phyloP scores from a whole-genome alignment of 129 eudicot genomes.

The Tanacetum coccineum region DNA sequence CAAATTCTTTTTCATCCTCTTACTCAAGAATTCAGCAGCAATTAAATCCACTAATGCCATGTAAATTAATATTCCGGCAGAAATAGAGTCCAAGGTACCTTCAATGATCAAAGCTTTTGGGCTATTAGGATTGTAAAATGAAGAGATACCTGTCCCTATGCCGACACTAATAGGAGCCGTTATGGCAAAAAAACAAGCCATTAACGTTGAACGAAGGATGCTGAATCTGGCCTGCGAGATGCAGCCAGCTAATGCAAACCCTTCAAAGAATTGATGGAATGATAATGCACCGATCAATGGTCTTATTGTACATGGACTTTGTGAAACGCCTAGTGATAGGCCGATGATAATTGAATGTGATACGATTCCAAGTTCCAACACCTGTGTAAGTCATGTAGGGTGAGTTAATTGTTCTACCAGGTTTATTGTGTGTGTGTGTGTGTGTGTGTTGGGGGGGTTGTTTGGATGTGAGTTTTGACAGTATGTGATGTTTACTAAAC shows the following conservation, averaged over 20 bases:
- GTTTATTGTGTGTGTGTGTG: no score
- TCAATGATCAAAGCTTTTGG: conserved; percentile 70
- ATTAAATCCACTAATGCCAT: conserved; percentile 91
- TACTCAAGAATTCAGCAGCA: conserved; percentile 94
- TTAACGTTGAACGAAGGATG: conserved; percentile 43
- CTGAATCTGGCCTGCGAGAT: conserved; percentile 68
- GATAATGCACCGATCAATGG: conserved; percentile 82
- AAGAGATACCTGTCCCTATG: conserved; percentile 52
- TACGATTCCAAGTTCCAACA: conserved; percentile 84
- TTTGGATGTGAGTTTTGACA: no score
- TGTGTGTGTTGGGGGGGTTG: no score
- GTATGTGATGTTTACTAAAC: no score
- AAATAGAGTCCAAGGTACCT: conserved; percentile 72
- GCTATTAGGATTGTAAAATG: conserved; percentile 68
- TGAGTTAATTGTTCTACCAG: not conserved
- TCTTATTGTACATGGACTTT: conserved; percentile 75
- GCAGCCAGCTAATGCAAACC: conserved; percentile 90
- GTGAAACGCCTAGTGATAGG: conserved; percentile 73
- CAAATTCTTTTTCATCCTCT: conserved; percentile 72
- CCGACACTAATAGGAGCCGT: conserved; percentile 75
- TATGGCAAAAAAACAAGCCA: conserved; percentile 73
- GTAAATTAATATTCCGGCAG: conserved; percentile 79
- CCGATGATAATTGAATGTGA: conserved; percentile 83
- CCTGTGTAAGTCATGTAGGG: conserved; percentile 34
- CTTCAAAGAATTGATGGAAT: conserved; percentile 86